Percentiles rank a stretch among this genome's conserved stretches.
Evolutionary conservation across 228 moss, liverwort and hornwort species (phyloP).

Genomic region (Sphagnum magellanicum): DNA sequence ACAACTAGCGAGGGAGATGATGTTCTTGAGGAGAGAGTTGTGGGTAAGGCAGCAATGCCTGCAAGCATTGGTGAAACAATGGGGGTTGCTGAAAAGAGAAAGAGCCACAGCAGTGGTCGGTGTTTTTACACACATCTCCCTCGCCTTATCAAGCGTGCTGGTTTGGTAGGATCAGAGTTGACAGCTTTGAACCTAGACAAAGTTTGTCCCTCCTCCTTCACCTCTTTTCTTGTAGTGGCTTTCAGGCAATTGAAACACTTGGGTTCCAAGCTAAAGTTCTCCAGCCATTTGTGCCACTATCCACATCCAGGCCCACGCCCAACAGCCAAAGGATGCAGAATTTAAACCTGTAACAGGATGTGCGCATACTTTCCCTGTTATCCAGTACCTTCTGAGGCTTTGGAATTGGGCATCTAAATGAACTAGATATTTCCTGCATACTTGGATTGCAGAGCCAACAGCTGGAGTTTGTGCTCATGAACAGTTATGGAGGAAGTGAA

Average conservation of each 20-base stretch:
- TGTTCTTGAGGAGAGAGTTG: background rate
- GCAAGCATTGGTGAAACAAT: background rate
- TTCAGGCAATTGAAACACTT: background rate
- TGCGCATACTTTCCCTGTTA: too few species aligned
- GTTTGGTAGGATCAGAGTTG: conserved; percentile 69
- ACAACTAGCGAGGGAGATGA: conserved; percentile 9
- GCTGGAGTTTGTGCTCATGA: conserved; percentile 54
- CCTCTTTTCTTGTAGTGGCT: background rate
- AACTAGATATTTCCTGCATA: background rate
- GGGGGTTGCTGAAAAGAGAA: conserved; percentile 4
- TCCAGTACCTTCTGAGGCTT: too few species aligned
- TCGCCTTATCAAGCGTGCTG: conserved; percentile 68
- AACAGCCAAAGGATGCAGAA: too few species aligned
- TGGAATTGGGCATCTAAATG: too few species aligned
- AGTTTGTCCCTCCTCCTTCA: conserved; percentile 22
- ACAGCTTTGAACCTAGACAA: conserved; percentile 92
- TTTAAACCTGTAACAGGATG: too few species aligned
- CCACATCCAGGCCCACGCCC: too few species aligned
- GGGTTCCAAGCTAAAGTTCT: background rate
- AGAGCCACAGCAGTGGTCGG: conserved; percentile 40
- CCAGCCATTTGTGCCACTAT: background rate
- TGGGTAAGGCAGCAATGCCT: background rate
- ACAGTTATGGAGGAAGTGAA: conserved; percentile 64
- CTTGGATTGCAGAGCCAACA: conserved; percentile 58
- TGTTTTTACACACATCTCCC: conserved; percentile 90